phyloP scores from a whole-genome alignment of 352 stramenopile species.

The Phytophthora pseudosyringae region DNA sequence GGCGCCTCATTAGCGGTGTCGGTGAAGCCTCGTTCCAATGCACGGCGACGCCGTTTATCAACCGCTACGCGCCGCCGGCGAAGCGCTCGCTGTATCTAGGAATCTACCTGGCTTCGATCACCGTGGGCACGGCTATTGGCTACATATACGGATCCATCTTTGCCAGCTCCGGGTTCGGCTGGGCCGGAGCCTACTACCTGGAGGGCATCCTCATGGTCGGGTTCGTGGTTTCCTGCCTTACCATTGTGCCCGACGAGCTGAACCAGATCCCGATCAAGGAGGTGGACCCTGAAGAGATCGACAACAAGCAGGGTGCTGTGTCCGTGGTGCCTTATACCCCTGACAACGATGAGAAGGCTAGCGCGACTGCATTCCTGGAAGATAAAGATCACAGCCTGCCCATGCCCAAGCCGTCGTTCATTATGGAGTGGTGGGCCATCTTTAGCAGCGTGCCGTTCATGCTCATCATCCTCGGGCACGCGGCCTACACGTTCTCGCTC shows the following conservation, averaged over 20 bases:
- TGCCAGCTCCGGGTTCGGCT: constrained; percentile 64
- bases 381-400: constrained; percentile 17
- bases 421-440: constrained; percentile 68
- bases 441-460: constrained; percentile 79
- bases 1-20: constrained; percentile 88
- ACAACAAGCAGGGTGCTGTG: constrained; percentile 28
- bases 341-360: constrained; percentile 29
- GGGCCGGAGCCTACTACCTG: constrained; percentile 87
- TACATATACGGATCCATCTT: constrained; percentile 91
- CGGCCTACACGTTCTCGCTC: constrained; percentile 89
- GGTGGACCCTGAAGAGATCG: constrained; percentile 23
- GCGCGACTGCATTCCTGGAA: constrained; percentile 41
- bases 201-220: constrained; percentile 86
- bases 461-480: constrained; percentile 82
- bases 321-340: constrained; percentile 28
- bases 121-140: constrained; percentile 89
- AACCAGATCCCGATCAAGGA: constrained; percentile 55
- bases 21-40: constrained; percentile 94
- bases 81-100: constrained; percentile 90
- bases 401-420: constrained; percentile 47
- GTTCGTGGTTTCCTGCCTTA: constrained; percentile 72
- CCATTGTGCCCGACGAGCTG: constrained; percentile 61
- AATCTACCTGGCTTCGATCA: constrained; percentile 93
- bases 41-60: constrained; percentile 94
- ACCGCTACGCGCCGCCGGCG: constrained; percentile 76